Percentiles rank a stretch among this genome's conserved stretches.
Evolutionary conservation across 2,329 filamentous ascomycete genomes (phyloP).

Genomic region (Fusarium sterilihyphosum): DNA sequence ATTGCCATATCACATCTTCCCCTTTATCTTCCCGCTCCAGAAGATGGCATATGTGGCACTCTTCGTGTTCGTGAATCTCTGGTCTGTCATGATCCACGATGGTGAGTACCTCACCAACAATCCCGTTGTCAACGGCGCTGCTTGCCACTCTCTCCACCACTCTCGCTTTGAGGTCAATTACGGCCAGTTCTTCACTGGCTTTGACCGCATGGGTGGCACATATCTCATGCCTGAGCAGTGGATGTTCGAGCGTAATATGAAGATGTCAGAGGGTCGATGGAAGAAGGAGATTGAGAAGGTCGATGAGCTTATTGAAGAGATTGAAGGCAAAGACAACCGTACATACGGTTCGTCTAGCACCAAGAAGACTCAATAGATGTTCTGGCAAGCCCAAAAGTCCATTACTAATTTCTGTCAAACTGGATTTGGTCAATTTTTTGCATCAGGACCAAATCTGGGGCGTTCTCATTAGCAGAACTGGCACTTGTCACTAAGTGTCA

Average conservation of each 20-base stretch:
- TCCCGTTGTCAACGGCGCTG: conserved; percentile 92
- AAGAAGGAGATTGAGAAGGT: conserved; percentile 68
- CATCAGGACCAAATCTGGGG: background rate
- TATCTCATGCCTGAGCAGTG: conserved; percentile 88
- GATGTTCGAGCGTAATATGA: conserved; percentile 84
- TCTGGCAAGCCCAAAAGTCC: background rate
- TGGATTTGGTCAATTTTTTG: background rate
- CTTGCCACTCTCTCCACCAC: conserved; percentile 86
- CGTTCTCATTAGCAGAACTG: background rate
- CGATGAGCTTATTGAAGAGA: conserved; percentile 77
- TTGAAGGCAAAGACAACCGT: conserved; percentile 67
- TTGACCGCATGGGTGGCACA: conserved; percentile 87
- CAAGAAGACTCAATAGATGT: conserved; percentile 55
- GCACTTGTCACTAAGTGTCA: background rate
- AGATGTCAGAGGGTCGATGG: conserved; percentile 86
- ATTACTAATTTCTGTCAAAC: background rate
- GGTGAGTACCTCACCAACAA: conserved; percentile 93
- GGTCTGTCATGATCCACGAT: conserved; percentile 96
- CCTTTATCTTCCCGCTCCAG: conserved; percentile 91
- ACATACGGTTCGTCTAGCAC: conserved; percentile 53
- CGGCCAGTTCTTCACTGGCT: conserved; percentile 91
- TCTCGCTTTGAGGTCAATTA: conserved; percentile 73
- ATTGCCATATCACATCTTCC: conserved; percentile 91
- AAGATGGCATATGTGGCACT: conserved; percentile 88
- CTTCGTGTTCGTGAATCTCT: conserved; percentile 94